Evolutionary conservation across 345 rosid species (phyloP).

Genomic region (Gossypium mustelinum): DNA sequence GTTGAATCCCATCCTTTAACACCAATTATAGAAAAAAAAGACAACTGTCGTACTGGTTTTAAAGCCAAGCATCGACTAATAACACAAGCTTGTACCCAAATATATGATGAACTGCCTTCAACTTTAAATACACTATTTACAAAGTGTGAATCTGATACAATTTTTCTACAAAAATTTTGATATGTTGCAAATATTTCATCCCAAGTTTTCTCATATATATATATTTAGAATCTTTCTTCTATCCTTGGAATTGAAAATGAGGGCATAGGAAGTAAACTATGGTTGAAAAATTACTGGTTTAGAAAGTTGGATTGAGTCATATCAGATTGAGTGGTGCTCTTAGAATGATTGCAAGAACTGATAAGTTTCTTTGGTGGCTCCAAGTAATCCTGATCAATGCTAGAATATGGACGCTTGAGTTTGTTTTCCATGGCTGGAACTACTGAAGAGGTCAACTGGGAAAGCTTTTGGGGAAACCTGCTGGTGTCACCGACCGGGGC

Average conservation of each 20-base stretch:
- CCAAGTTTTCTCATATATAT: too few relatives aligned
- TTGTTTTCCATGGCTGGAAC: slow-evolving; percentile 32
- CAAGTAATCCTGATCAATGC: slow-evolving; percentile 34
- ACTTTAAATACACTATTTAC: too few relatives aligned
- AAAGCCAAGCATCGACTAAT: too few relatives aligned
- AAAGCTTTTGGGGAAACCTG: slow-evolving; percentile 47
- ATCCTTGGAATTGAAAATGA: slow-evolving; percentile 54
- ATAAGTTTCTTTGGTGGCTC: slow-evolving; percentile 42
- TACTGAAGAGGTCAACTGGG: slow-evolving; percentile 42
- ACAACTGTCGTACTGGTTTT: too few relatives aligned
- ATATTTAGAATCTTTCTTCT: slow-evolving; percentile 15
- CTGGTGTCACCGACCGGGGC: slow-evolving; percentile 17
- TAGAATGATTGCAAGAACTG: slow-evolving; percentile 45
- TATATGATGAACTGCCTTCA: too few relatives aligned
- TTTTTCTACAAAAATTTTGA: slow-evolving; percentile 10
- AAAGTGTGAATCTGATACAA: background rate
- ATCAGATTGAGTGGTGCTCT: slow-evolving; percentile 23
- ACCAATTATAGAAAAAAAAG: too few relatives aligned
- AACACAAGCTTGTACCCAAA: too few relatives aligned
- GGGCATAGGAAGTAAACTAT: slow-evolving; percentile 46
- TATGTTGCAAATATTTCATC: background rate
- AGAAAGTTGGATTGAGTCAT: slow-evolving; percentile 37
- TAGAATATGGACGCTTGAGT: slow-evolving; percentile 46
- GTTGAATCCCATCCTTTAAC: too few relatives aligned
- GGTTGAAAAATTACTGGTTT: slow-evolving; percentile 45